Percentiles rank a stretch among this genome's conserved stretches.
phyloP scores from a whole-genome alignment of 1,284 basidiomycete genomes.

The Wolfiporia cocos region DNA sequence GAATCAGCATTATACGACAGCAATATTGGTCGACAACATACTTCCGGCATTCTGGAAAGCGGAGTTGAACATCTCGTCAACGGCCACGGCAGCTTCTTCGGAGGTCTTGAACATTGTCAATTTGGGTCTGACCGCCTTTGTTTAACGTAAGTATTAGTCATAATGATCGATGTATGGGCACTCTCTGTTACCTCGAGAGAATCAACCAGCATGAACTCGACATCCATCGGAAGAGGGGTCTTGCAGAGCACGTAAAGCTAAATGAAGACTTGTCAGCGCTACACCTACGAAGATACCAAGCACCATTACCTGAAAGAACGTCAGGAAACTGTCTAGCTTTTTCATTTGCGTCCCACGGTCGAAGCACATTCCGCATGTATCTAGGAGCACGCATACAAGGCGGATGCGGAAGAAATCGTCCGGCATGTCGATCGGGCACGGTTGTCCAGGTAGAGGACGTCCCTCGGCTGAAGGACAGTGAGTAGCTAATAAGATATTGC shows the following conservation, averaged over 20 bases:
- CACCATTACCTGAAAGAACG: constrained; percentile 81
- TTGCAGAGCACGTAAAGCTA: constrained; percentile 91
- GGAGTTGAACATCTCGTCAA: constrained; percentile 82
- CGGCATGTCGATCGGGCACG: constrained; percentile 79
- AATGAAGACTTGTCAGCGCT: neutral
- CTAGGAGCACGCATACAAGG: constrained; percentile 87
- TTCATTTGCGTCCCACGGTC: constrained; percentile 87
- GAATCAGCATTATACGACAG: too few relatives aligned
- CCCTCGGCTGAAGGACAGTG: constrained; percentile 64
- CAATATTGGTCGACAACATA: too few relatives aligned
- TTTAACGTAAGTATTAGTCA: neutral
- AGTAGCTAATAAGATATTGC: neutral
- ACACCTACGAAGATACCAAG: neutral
- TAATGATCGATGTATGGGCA: constrained; percentile 6
- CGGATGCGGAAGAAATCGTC: constrained; percentile 96
- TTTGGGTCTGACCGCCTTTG: constrained; percentile 72
- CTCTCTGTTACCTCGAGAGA: constrained; percentile 91
- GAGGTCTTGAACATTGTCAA: constrained; percentile 62
- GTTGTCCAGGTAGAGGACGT: constrained; percentile 78
- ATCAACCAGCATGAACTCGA: constrained; percentile 95
- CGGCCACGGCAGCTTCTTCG: constrained; percentile 79
- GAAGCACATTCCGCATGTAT: constrained; percentile 98
- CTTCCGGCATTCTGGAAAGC: constrained; percentile 56
- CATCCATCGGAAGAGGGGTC: constrained; percentile 87
- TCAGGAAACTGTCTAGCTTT: constrained; percentile 89